Evolutionary conservation across 306 rosid species (phyloP).

Genomic region (Sphenostylis stenocarpa): DNA sequence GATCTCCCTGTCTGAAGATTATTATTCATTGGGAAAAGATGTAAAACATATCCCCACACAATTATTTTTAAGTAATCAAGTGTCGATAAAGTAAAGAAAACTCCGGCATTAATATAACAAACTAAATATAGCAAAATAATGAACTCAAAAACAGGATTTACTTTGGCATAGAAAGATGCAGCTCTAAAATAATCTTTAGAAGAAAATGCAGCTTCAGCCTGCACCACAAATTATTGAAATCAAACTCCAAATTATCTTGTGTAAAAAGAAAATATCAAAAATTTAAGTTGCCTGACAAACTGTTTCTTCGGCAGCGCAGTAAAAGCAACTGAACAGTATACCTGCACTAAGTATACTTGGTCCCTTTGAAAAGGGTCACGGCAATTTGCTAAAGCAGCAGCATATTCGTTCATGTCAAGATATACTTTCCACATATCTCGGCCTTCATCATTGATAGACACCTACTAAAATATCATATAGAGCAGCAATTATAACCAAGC

Average conservation of each 20-base stretch:
- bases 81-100: slow-evolving; percentile 12
- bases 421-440: slow-evolving; percentile 98
- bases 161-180: slow-evolving; percentile 94
- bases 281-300: background rate
- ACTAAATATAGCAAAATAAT: slow-evolving; percentile 28
- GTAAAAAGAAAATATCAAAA: background rate
- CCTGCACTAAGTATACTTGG: slow-evolving; percentile 94
- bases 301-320: background rate
- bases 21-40: background rate
- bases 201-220: slow-evolving; percentile 93
- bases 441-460: slow-evolving; percentile 94
- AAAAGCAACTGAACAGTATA: slow-evolving; percentile 30
- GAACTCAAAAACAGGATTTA: slow-evolving; percentile 41
- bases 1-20: background rate
- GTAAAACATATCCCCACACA: background rate
- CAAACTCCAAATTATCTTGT: slow-evolving; percentile 31
- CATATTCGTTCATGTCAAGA: slow-evolving; percentile 91
- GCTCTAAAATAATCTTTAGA: slow-evolving; percentile 90
- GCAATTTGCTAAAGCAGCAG: slow-evolving; percentile 90
- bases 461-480: slow-evolving; percentile 62
- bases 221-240: slow-evolving; percentile 47
- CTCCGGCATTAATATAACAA: background rate
- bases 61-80: slow-evolving; percentile 7
- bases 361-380: slow-evolving; percentile 92
- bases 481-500: slow-evolving; percentile 40